These are phyloP conservation scores for Aureobasidium leucospermi DNA, from an alignment of 2,329 filamentous ascomycete species.

Conservation along the genomic window DNA sequence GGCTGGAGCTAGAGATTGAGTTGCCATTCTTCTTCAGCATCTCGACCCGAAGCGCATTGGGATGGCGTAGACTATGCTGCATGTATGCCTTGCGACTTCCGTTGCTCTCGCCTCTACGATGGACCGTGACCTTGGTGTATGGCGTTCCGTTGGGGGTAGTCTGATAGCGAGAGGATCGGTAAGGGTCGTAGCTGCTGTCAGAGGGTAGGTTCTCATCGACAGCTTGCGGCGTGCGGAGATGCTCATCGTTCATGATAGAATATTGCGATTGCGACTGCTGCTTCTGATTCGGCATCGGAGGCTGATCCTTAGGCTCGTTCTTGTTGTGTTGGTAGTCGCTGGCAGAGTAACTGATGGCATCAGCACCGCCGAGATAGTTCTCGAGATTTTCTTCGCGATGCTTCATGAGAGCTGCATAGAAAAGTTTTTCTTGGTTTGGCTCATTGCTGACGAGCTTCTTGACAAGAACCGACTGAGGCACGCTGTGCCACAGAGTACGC, in stretches of 20 bases:
- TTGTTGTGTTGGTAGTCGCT: conserved; percentile 82
- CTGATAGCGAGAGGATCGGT: conserved; percentile 58
- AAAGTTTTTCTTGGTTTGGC: conserved; percentile 83
- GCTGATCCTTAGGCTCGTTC: conserved; percentile 26
- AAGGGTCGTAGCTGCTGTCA: conserved; percentile 73
- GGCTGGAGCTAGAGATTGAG: conserved; percentile 28
- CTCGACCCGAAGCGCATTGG: conserved; percentile 36
- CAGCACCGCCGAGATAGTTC: conserved; percentile 67
- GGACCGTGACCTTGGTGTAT: conserved; percentile 62
- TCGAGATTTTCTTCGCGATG: conserved; percentile 81
- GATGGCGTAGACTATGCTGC: conserved; percentile 33
- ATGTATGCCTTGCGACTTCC: conserved; percentile 31
- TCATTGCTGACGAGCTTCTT: conserved; percentile 53
- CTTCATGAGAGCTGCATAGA: conserved; percentile 76
- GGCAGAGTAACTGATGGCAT: conserved; percentile 64
- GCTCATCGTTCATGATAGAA: conserved; percentile 50
- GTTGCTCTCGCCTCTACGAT: conserved; percentile 40
- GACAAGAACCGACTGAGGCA: conserved; percentile 64
- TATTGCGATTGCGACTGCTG: conserved; percentile 47
- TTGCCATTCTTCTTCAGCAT: conserved; percentile 26
- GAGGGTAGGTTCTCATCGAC: conserved; percentile 42
- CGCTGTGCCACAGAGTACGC: conserved; percentile 84
- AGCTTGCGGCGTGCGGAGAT: conserved; percentile 40
- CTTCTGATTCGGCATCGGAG: conserved; percentile 28
- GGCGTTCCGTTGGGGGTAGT: conserved; percentile 25